phyloP scores from a whole-genome alignment of 306 rosid genomes.

The Rosa lucieae region DNA sequence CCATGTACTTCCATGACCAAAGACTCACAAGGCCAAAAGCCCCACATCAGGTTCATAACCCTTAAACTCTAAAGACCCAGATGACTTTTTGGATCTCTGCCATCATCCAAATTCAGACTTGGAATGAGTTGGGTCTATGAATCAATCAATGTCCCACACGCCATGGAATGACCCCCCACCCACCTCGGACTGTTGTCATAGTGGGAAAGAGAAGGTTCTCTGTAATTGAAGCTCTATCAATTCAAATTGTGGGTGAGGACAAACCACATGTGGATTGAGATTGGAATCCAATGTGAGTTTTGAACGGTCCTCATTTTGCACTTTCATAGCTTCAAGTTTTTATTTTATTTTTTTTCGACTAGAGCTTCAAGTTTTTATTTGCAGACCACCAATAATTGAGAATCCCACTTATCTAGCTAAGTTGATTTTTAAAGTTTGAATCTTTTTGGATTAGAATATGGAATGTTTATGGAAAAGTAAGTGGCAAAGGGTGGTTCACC shows the following conservation, averaged over 20 bases:
- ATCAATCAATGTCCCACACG: slow-evolving; percentile 32
- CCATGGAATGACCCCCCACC: slow-evolving; percentile 37
- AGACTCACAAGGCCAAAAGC: neutral
- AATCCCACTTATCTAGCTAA: neutral
- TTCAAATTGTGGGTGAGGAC: slow-evolving; percentile 34
- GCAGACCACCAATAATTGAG: slow-evolving; percentile 60
- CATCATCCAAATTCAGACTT: slow-evolving; percentile 29
- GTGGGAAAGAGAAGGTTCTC: slow-evolving; percentile 41
- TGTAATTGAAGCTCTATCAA: slow-evolving; percentile 7
- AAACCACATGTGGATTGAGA: slow-evolving; percentile 46
- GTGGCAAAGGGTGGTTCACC: slow-evolving; percentile 40
- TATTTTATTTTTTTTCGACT: neutral
- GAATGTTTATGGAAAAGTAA: slow-evolving; percentile 33
- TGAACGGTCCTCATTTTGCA: slow-evolving; percentile 46
- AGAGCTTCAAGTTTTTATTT: slow-evolving; percentile 17
- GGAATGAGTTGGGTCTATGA: slow-evolving; percentile 10
- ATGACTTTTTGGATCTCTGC: slow-evolving; percentile 16
- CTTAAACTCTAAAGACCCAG: neutral
- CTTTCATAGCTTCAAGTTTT: slow-evolving; percentile 21
- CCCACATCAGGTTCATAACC: neutral
- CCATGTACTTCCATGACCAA: neutral
- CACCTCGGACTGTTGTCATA: slow-evolving; percentile 35
- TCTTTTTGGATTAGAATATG: slow-evolving; percentile 16
- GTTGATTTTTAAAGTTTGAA: neutral
- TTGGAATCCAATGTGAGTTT: slow-evolving; percentile 65